A percentile compares a stretch with the other conserved stretches of the same genome.
These are phyloP conservation scores for Mycena galericulata DNA, from an alignment of 768 basidiomycete genomes.

Conservation along the genomic window DNA sequence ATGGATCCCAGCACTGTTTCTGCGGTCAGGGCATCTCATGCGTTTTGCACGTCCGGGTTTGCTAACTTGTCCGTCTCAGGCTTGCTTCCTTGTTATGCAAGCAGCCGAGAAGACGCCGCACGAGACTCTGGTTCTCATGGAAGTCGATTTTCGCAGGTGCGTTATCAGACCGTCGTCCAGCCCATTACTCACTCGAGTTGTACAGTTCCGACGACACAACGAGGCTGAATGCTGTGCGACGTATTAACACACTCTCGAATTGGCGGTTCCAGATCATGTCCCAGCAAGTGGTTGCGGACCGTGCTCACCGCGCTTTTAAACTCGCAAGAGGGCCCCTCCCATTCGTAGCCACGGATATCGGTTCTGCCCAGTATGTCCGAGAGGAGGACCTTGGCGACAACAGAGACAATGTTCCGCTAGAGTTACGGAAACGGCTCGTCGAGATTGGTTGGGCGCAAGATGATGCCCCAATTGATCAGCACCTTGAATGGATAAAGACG, in stretches of 20 bases:
- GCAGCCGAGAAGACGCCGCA: conserved; percentile 71
- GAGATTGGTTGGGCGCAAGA: conserved; percentile 85
- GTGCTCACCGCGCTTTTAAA: conserved; percentile 76
- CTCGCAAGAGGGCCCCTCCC: conserved; percentile 76
- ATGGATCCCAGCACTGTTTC: conserved; percentile 57
- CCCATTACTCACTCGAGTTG: conserved; percentile 8
- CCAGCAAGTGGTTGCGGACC: conserved; percentile 71
- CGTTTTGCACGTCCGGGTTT: not conserved
- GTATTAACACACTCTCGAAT: conserved; percentile 67
- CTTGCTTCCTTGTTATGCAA: conserved; percentile 78
- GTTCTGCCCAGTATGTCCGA: conserved; percentile 67
- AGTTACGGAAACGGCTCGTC: conserved; percentile 72
- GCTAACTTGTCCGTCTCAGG: conserved; percentile 45
- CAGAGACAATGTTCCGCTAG: conserved; percentile 68
- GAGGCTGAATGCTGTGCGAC: conserved; percentile 65
- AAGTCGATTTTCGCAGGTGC: conserved; percentile 69
- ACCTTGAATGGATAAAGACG: conserved; percentile 68
- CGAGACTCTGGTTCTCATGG: conserved; percentile 62
- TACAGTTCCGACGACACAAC: conserved; percentile 61
- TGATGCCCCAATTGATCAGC: conserved; percentile 64
- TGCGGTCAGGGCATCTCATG: conserved; percentile 55
- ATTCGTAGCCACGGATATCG: conserved; percentile 82
- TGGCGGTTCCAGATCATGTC: conserved; percentile 79
- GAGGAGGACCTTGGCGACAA: conserved; percentile 64
- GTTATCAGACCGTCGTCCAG: conserved; percentile 6